These are phyloP conservation scores for Prunus padus DNA, from an alignment of 306 rosid species.

Conservation along the genomic window DNA sequence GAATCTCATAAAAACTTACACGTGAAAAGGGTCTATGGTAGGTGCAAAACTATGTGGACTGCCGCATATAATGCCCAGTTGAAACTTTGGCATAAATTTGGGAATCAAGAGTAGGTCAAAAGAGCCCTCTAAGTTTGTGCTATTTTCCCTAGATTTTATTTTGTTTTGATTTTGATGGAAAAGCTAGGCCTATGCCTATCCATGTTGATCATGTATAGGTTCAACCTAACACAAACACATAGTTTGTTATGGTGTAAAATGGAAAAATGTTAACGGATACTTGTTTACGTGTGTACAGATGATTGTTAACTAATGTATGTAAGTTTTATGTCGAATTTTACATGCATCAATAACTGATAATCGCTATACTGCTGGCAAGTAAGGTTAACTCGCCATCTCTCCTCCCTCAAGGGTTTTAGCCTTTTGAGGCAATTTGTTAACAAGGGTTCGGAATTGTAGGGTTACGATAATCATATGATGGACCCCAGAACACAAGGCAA, in stretches of 20 bases:
- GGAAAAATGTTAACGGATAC: neutral
- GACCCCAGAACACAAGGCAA: slow-evolving; percentile 2
- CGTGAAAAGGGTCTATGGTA: neutral
- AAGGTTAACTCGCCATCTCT: too few species aligned
- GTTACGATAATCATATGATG: slow-evolving; percentile 20
- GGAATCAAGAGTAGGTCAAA: slow-evolving; percentile 26
- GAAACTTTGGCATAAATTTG: slow-evolving; percentile 27
- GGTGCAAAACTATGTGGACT: neutral
- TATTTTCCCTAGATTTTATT: neutral
- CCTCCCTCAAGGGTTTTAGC: neutral
- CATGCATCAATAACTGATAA: neutral
- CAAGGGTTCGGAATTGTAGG: neutral
- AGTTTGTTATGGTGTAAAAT: too few species aligned
- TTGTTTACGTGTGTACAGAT: neutral
- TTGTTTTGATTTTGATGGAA: neutral
- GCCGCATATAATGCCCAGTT: slow-evolving; percentile 36
- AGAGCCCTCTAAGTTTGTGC: neutral
- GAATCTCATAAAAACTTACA: neutral
- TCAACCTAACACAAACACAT: too few species aligned
- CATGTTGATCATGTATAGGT: too few species aligned
- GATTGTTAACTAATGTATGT: too few species aligned
- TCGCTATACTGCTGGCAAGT: neutral
- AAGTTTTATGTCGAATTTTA: too few species aligned
- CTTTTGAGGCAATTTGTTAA: neutral
- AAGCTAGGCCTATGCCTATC: neutral